Percentiles rank a stretch among this genome's conserved stretches.
Conservation (phyloP, 108 stramenopile genomes). For the Parietichytrium sp. region DNA sequence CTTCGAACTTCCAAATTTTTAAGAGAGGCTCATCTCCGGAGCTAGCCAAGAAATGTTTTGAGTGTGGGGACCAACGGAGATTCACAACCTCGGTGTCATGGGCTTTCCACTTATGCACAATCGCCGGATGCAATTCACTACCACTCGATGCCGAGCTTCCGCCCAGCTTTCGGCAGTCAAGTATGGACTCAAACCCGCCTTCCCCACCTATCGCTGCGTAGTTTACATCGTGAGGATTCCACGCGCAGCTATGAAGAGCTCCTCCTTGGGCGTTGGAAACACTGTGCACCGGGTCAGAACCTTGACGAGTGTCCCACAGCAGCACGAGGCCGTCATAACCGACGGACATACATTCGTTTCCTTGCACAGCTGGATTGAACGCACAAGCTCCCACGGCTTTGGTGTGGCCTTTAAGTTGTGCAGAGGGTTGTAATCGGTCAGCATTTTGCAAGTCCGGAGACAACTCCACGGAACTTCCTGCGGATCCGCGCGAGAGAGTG, state of each 20-base stretch:
- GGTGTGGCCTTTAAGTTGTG: neutral
- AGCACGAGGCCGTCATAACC: neutral
- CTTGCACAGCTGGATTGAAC: neutral
- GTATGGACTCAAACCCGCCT: neutral
- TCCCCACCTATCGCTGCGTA: neutral
- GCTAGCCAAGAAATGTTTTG: conserved; percentile 1
- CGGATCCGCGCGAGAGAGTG: neutral
- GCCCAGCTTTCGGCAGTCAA: conserved; percentile 4
- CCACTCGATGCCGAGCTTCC: neutral
- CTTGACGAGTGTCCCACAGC: conserved; percentile 2
- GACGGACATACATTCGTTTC: neutral
- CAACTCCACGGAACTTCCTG: neutral
- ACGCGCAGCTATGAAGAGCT: conserved; percentile 14
- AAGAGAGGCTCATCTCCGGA: neutral
- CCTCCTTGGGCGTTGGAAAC: neutral
- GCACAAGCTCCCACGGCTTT: neutral
- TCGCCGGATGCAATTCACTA: neutral
- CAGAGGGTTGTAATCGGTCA: too few relatives aligned
- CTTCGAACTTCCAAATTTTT: neutral
- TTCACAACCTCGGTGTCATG: neutral
- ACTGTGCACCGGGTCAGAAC: neutral
- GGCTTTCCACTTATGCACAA: neutral
- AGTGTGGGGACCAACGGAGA: conserved; percentile 10
- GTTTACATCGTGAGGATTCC: neutral
- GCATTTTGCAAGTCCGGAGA: too few relatives aligned